A percentile compares a stretch with the other conserved stretches of the same genome.
Evolutionary conservation across 1,284 basidiomycete genomes (phyloP).

Genomic region (Pterulicium gracile): DNA sequence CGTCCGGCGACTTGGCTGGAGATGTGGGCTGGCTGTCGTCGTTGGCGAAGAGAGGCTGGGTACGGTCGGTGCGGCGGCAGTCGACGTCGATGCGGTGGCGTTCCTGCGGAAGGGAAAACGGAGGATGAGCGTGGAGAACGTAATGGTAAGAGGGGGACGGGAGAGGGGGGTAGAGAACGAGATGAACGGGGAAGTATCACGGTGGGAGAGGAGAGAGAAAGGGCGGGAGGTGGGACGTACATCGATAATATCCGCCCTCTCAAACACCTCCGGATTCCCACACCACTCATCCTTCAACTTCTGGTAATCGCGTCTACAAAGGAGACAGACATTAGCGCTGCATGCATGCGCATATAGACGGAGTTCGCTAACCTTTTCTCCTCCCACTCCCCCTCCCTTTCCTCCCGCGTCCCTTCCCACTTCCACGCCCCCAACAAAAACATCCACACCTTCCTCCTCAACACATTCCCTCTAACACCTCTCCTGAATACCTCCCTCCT

Average conservation of each 20-base stretch:
- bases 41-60: constrained; percentile 75
- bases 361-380: constrained; percentile 45
- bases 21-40: constrained; percentile 25
- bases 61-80: constrained; percentile 93
- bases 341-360: too few relatives aligned
- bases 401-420: constrained; percentile 57
- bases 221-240: too few relatives aligned
- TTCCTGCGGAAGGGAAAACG: constrained; percentile 32
- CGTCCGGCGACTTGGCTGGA: constrained; percentile 22
- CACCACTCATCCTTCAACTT: constrained; percentile 71
- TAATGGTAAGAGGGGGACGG: constrained; percentile 3
- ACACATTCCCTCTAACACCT: constrained; percentile 45
- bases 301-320: constrained; percentile 52
- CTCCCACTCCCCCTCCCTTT: constrained; percentile 48
- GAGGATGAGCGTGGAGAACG: constrained; percentile 3
- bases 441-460: constrained; percentile 78
- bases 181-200: too few relatives aligned
- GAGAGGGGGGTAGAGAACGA: not conserved
- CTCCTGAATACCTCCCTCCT: constrained; percentile 66
- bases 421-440: constrained; percentile 78
- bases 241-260: constrained; percentile 68
- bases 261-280: constrained; percentile 65
- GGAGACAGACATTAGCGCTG: not conserved
- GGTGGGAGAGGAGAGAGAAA: not conserved
- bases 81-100: constrained; percentile 91